These are phyloP conservation scores for Ogataea ramenticola DNA, from an alignment of 805 yeast species.

Conservation along the genomic window DNA sequence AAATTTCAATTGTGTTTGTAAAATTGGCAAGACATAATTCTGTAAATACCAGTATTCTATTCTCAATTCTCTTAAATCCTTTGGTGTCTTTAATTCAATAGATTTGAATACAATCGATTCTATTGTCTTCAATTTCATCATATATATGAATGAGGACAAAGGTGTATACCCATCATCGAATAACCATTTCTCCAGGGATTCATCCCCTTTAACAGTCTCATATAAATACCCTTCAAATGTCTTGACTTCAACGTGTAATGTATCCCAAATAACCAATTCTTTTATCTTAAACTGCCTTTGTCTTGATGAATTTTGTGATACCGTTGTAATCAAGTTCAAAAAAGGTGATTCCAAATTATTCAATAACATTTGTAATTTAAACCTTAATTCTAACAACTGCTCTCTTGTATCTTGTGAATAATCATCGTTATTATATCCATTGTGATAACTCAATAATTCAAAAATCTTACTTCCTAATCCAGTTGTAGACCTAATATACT, in stretches of 20 bases:
- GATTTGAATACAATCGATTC: conserved; percentile 64
- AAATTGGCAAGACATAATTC: neutral
- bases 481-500: conserved; percentile 37
- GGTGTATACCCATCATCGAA: conserved; percentile 40
- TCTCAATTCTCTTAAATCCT: conserved; percentile 54
- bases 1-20: neutral
- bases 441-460: conserved; percentile 3
- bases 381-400: neutral
- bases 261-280: conserved; percentile 59
- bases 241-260: conserved; percentile 72
- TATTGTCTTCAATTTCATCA: conserved; percentile 64
- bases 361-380: conserved; percentile 22
- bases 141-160: conserved; percentile 66
- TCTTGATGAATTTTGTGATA: conserved; percentile 67
- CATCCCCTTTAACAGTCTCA: neutral
- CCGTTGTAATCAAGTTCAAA: conserved; percentile 35
- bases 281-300: conserved; percentile 70
- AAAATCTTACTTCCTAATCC: conserved; percentile 30
- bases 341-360: conserved; percentile 41
- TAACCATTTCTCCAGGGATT: too few species aligned
- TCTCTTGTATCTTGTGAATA: neutral
- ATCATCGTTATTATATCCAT: conserved; percentile 4
- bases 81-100: conserved; percentile 67
- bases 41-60: conserved; percentile 60
- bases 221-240: conserved; percentile 37